These are phyloP conservation scores for Boletus rubescentipes DNA, from an alignment of 768 basidiomycete genomes.

Conservation along the genomic window DNA sequence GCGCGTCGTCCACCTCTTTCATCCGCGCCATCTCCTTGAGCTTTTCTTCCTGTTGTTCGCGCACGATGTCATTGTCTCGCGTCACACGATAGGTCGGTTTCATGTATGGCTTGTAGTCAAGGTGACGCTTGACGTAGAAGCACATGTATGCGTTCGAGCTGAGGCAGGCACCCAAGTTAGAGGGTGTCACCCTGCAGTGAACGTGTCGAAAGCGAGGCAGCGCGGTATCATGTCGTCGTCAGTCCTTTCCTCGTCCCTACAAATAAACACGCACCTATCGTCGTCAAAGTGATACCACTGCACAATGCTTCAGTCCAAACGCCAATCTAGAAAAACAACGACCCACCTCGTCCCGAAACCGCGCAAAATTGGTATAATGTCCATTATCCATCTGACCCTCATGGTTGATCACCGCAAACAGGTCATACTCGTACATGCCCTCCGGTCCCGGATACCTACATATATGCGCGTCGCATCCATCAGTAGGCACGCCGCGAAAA, in stretches of 20 bases:
- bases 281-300: constrained; percentile 96
- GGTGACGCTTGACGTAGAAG: constrained; percentile 88
- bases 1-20: constrained; percentile 64
- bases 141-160: constrained; percentile 88
- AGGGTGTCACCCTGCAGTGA: constrained; percentile 59
- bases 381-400: constrained; percentile 94
- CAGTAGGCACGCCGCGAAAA: not conserved
- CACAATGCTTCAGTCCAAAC: not conserved
- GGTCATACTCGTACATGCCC: constrained; percentile 82
- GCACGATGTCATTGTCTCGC: constrained; percentile 64
- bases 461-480: not conserved
- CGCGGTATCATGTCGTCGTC: not conserved
- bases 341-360: constrained; percentile 81
- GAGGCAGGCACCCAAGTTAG: constrained; percentile 67
- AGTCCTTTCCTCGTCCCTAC: not conserved
- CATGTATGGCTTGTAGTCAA: constrained; percentile 76
- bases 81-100: constrained; percentile 66
- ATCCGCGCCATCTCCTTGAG: constrained; percentile 53
- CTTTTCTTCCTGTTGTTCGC: constrained; percentile 55
- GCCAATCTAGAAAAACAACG: not conserved
- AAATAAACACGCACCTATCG: constrained; percentile 63
- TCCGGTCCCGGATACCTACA: constrained; percentile 54
- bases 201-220: not conserved
- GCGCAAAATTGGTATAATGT: constrained; percentile 87
- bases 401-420: constrained; percentile 92